Base-by-base conservation (phyloP, 495 filamentous ascomycete genomes). In the Antarctomyces pellizariae region DNA sequence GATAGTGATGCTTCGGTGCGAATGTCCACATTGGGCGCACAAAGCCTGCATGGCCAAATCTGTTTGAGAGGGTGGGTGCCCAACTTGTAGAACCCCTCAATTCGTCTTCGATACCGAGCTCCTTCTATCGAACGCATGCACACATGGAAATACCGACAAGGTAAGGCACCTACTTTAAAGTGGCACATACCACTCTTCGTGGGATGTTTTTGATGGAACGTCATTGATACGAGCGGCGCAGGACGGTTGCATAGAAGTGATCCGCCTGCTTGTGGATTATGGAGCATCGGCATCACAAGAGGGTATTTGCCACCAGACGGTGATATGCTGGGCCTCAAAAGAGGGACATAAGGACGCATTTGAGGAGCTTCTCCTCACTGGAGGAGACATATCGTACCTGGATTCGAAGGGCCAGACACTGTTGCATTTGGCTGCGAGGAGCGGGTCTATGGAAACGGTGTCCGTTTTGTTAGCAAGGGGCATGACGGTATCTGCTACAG, bases 1-100 rank as follows among this genome's bases (percentile, higher is more conserved):
- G 28, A 29, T 29, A 18, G 27, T 29, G 18, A 30, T 22, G 19
- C 28, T 30, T 22, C 28, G 17, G 28, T 30, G 28, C 19, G 28
- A 30, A 30, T 30, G 17, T 22, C 28, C 2, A 15, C 10, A n/a
- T 14, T 23, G 28, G 28, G 19, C 7, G 18, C 28, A 30, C 19
- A 20, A 30, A 23, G 8, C 17, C 18, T 30, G 17, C 28, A n/a
- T 30, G 17, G 28, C 28, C 14, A 20, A 29, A 22, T 19, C 27
- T 20, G 27, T 29, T 21, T 29, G 19, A 20, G 27, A 29, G 17
- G 27, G 27, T 4, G 27, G 27, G 5, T 29, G 27, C 17, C 27
- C 27, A 19, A 21, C 27, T 29, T 29, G 27, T 18, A 29, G 17
- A 16, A 12, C 23, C 6, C 18, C 27, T n/a, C 15, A 5, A 3